Base-by-base conservation (phyloP, 73 alveolate species). In the Blepharisma stoltei region DNA sequence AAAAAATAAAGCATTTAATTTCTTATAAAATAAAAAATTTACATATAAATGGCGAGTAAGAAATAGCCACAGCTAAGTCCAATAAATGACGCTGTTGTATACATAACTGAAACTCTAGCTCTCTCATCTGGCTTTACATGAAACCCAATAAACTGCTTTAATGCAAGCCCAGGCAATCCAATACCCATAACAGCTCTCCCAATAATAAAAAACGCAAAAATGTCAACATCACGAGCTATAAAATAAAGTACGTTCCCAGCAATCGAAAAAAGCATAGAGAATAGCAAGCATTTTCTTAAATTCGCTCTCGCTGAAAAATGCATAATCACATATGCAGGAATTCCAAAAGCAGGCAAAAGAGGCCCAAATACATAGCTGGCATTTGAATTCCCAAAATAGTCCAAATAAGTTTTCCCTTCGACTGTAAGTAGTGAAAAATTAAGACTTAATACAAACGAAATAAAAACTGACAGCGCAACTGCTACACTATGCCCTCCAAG, bases 131-230 rank as follows among this genome's bases (percentile, higher is more conserved):
- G 46, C 14, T n/a, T 14, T 8, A 25, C 46, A 60, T 18, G 38
- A 5, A 18, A 60, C 3, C 73, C 73, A 25, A 60, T 60, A 25
- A 20, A 60, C 73, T 60, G 73, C 23, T 60, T 60, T n/a, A 60
- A n/a, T 60, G 46, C 73, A 60, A 14, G 23, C 37, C 14, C 18
- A 60, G 73, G 73, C 11, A 60, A 25, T 60, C 73, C 23, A 9
- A 38, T 14, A 2, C 14, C 73, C 14, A 60, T 60, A 5, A 60
- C 23, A 14, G 46, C 73, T 60, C 23, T 60, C 14, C 73, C 73
- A 60, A 60, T 5, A 14, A 60, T 8, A 38, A 14, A 60, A 20
- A 52, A 52, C 2, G n/a, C 23, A 52, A 20, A 52, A 20, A 14
- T 20, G 4, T 25, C 11, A n/a, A n/a, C 14, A 25, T 18, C 48